Percentiles rank a stretch among this genome's conserved stretches.
These are phyloP conservation scores for Sonneratia caseolaris DNA, from an alignment of 345 rosid genomes.

Conservation along the genomic window DNA sequence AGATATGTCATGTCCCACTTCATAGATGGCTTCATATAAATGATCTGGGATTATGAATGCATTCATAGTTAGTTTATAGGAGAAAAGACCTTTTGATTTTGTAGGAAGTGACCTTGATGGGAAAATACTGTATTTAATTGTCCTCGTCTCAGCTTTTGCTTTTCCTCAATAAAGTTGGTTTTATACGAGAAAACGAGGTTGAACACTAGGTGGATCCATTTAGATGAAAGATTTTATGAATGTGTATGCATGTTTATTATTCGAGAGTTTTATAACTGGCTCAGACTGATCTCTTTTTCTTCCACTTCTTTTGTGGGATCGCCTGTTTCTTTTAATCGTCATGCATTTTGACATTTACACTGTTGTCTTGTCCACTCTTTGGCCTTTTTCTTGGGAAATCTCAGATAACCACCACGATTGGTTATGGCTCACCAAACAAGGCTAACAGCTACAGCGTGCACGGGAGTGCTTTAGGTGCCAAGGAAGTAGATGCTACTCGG, in stretches of 20 bases:
- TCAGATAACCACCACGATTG: conserved; percentile 88
- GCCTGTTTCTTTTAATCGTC: background rate
- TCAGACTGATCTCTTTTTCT: background rate
- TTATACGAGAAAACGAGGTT: too few relatives aligned
- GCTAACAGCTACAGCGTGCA: conserved; percentile 92
- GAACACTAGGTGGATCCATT: background rate
- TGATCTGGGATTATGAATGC: background rate
- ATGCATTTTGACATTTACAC: background rate
- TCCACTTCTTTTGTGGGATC: background rate
- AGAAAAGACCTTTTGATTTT: background rate
- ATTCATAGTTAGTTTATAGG: too few relatives aligned
- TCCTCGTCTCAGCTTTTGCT: background rate
- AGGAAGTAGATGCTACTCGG: conserved; percentile 99
- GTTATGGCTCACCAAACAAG: conserved; percentile 97
- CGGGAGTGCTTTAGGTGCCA: conserved; percentile 93
- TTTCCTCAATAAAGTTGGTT: background rate
- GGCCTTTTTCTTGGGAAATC: conserved; percentile 2
- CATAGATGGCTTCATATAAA: background rate
- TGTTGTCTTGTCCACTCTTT: background rate
- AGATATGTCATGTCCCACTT: conserved; percentile 2
- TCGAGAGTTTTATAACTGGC: background rate
- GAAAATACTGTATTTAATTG: background rate
- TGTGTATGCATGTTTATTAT: background rate
- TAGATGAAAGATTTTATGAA: background rate
- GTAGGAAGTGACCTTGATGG: background rate